A percentile compares a stretch with the other conserved stretches of the same genome.
phyloP scores from a whole-genome alignment of 208 protist genomes.

The Trypanosoma rangeli region DNA sequence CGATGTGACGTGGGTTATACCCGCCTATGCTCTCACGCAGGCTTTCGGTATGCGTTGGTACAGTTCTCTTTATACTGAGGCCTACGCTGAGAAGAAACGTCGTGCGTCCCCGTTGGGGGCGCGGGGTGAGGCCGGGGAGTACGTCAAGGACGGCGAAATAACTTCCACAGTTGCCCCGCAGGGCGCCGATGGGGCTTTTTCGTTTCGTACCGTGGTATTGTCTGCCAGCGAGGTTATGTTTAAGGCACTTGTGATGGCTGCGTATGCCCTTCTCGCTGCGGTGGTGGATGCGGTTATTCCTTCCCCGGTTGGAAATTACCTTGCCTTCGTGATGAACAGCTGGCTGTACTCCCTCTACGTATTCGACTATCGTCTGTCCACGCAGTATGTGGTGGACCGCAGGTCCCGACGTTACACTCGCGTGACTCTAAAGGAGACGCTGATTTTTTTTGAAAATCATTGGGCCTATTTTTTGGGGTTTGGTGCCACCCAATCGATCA shows the following conservation, averaged over 20 bases:
- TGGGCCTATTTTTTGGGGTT: slow-evolving; percentile 70
- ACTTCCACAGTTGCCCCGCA: background rate
- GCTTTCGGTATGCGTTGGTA: slow-evolving; percentile 34
- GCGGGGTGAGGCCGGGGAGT: background rate
- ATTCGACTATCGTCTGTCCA: slow-evolving; percentile 61
- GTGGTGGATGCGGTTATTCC: slow-evolving; percentile 22
- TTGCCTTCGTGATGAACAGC: slow-evolving; percentile 45
- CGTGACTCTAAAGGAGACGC: slow-evolving; percentile 30
- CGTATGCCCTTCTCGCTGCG: slow-evolving; percentile 36
- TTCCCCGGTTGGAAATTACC: slow-evolving; percentile 17
- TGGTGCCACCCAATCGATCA: slow-evolving; percentile 37
- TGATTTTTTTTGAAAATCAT: slow-evolving; percentile 57
- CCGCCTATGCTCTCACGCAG: slow-evolving; percentile 31
- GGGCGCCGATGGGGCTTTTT: background rate
- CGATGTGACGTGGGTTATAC: slow-evolving; percentile 33
- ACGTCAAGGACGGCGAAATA: background rate
- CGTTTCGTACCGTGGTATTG: slow-evolving; percentile 9
- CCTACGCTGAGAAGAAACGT: slow-evolving; percentile 20
- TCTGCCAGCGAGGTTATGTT: slow-evolving; percentile 55
- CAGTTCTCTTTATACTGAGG: slow-evolving; percentile 24
- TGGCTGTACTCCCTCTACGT: slow-evolving; percentile 76
- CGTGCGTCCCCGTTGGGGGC: background rate
- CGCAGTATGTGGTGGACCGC: slow-evolving; percentile 28
- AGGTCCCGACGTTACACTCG: slow-evolving; percentile 4
- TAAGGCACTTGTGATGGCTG: slow-evolving; percentile 52